A percentile compares a stretch with the other conserved stretches of the same genome.
These are phyloP conservation scores for Beauveria brongniartii DNA, from an alignment of 2,329 filamentous ascomycete genomes.

Conservation along the genomic window DNA sequence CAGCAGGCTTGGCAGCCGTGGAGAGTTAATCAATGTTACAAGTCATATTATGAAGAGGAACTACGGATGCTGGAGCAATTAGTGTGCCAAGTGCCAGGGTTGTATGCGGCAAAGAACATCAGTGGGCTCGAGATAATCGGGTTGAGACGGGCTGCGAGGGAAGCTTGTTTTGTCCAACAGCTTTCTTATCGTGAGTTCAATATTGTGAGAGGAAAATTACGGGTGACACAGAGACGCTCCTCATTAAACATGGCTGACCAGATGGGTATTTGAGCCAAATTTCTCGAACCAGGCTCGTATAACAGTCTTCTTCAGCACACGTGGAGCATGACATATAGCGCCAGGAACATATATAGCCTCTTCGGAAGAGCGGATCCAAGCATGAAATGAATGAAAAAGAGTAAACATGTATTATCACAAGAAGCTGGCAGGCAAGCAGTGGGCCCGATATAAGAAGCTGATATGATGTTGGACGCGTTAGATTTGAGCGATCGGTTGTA, in stretches of 20 bases:
- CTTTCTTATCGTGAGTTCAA: too few relatives aligned
- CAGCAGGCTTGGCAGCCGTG: background rate
- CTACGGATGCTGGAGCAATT: background rate
- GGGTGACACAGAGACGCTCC: background rate
- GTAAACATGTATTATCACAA: background rate
- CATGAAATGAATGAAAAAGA: background rate
- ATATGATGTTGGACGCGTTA: background rate
- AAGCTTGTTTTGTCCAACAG: too few relatives aligned
- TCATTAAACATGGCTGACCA: background rate
- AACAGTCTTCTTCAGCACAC: slow-evolving; percentile 7
- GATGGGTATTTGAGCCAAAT: background rate
- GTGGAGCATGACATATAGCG: background rate
- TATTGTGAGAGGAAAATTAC: too few relatives aligned
- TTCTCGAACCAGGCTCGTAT: background rate
- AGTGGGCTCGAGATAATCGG: background rate
- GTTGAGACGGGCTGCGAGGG: too few relatives aligned
- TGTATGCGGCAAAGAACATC: background rate
- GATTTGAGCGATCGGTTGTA: background rate
- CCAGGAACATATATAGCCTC: background rate
- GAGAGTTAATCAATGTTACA: background rate
- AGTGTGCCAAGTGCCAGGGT: background rate
- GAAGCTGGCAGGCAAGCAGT: background rate
- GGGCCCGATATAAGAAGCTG: background rate
- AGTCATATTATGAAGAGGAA: background rate
- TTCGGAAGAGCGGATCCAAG: background rate